Percentiles rank a stretch among this genome's conserved stretches.
Evolutionary conservation across 352 stramenopile genomes (phyloP).

Genomic region (Phytophthora aleatoria): DNA sequence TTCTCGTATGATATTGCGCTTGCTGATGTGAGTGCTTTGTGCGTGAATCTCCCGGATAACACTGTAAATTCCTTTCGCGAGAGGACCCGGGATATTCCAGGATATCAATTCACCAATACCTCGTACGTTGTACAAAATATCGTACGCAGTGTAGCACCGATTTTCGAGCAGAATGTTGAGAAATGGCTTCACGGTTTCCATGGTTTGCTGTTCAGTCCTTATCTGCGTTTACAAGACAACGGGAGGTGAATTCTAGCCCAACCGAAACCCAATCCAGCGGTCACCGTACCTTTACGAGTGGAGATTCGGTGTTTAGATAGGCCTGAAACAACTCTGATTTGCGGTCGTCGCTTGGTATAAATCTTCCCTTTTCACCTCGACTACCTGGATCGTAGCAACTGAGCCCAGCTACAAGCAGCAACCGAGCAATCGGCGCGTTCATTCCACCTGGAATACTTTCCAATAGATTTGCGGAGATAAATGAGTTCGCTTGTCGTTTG

Average conservation of each 20-base stretch:
- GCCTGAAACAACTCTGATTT: conserved; percentile 45
- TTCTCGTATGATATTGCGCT: conserved; percentile 48
- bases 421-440: conserved; percentile 45
- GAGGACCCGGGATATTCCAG: conserved; percentile 53
- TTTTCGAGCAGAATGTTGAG: conserved; percentile 47
- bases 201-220: conserved; percentile 55
- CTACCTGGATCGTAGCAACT: conserved; percentile 52
- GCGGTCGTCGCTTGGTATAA: conserved; percentile 40
- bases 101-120: conserved; percentile 55
- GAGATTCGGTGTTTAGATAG: conserved; percentile 40
- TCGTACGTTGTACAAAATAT: conserved; percentile 59
- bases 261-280: not conserved
- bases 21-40: conserved; percentile 46
- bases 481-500: conserved; percentile 11
- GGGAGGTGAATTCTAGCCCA: not conserved
- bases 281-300: conserved; percentile 48
- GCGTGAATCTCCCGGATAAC: conserved; percentile 55
- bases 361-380: conserved; percentile 34
- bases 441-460: conserved; percentile 60
- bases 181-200: conserved; percentile 45
- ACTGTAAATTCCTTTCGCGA: conserved; percentile 58
- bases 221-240: conserved; percentile 33
- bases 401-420: conserved; percentile 54
- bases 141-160: conserved; percentile 53
- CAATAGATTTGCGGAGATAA: conserved; percentile 54